These are phyloP conservation scores for Trypanosoma avium DNA, from an alignment of 208 protist genomes.

Conservation along the genomic window DNA sequence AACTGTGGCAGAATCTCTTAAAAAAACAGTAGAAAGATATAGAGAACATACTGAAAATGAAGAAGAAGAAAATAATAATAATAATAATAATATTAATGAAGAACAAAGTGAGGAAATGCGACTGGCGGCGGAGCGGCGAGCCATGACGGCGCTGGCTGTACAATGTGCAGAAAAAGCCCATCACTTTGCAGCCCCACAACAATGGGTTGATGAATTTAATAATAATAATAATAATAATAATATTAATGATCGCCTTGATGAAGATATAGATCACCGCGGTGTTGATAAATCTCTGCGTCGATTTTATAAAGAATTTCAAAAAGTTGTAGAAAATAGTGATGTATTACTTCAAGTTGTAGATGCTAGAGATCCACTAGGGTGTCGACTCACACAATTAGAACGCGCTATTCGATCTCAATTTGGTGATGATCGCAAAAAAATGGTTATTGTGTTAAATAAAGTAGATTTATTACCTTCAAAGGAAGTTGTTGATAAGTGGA, in stretches of 20 bases:
- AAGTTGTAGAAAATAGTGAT: constrained; percentile 93
- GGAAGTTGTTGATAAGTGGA: constrained; percentile 87
- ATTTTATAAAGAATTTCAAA: constrained; percentile 90
- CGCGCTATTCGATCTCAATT: constrained; percentile 87
- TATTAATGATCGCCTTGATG: constrained; percentile 28
- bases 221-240: background rate
- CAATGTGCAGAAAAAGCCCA: constrained; percentile 70
- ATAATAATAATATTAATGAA: no score
- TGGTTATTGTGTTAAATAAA: constrained; percentile 97
- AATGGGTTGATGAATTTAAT: constrained; percentile 16
- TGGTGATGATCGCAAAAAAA: constrained; percentile 89
- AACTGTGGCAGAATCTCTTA: background rate
- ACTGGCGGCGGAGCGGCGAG: constrained; percentile 44
- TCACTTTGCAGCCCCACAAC: constrained; percentile 69
- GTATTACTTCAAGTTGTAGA: constrained; percentile 98
- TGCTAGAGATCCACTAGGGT: constrained; percentile 96
- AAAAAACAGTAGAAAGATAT: no score
- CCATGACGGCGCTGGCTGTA: constrained; percentile 75
- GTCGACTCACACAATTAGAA: constrained; percentile 93
- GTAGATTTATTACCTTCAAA: constrained; percentile 95
- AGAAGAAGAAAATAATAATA: no score
- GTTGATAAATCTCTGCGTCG: constrained; percentile 76
- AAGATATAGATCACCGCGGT: constrained; percentile 55
- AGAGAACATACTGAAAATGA: no score
- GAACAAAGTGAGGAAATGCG: constrained; percentile 36